Base-by-base conservation (phyloP, 768 basidiomycete species). In the Amanita rimosa region DNA sequence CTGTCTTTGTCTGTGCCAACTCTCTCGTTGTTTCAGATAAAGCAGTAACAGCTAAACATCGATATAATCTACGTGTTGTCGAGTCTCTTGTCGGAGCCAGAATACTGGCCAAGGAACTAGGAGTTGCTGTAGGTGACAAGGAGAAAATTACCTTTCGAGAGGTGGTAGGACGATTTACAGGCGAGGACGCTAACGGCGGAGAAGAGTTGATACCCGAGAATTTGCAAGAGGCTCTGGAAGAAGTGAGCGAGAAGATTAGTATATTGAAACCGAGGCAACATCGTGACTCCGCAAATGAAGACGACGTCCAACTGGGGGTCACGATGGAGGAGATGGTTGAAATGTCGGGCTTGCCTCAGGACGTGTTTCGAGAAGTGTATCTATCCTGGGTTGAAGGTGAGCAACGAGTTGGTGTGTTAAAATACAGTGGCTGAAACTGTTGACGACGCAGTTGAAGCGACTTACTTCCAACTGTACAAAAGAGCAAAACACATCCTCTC, bases 51-150 rank as follows among this genome's bases (percentile, higher is more conserved):
- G 85, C 88, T 1, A 85, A 83, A 55, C 75, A 72, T 31, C 74
- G 81, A 39, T 94, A 95, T 69, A 95, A 96, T 59, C 71, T 94
- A 13, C 87, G 89, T 29, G 91, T 93, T 29, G 85, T 94, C n/a
- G 92, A 96, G 63, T 87, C 84, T 0, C 80, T 91, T 16, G 82
- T 81, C 31, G 84, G 80, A 1, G 88, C 92, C 0, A 74, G 85
- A 21, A 68, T 91, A 4, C 72, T 96, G 10, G 81, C 81, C 0
- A 71, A 74, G 26, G 64, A 67, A 33, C 73, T 93, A 19, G 73
- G 70, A 1, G 52, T 86, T 13, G 39, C 56, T 17, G 62, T 66
- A 10, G 66, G 54, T 14, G 65, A 63, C 51, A 65, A 61, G 33
- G 75, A 81, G 61, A 78, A 72, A 51, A 67, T 85, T 33, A 84